These are phyloP conservation scores for Candida incommunis DNA, from an alignment of 805 yeast genomes.

Conservation along the genomic window DNA sequence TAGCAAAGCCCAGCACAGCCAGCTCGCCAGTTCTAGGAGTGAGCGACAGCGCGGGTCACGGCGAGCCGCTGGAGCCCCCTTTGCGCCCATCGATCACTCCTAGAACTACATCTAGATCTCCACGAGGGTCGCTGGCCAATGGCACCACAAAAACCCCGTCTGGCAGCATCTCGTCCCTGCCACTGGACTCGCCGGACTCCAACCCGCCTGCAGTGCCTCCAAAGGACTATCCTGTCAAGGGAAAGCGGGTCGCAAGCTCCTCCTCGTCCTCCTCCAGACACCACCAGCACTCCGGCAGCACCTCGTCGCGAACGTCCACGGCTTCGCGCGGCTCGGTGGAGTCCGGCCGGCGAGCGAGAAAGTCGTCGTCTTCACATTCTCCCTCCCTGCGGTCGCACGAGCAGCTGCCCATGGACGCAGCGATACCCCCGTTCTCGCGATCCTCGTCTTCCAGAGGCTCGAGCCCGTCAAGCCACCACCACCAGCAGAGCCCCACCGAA, in stretches of 20 bases:
- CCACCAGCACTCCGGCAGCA: not conserved
- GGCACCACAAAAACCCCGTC: not conserved
- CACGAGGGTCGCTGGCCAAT: not conserved
- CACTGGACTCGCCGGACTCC: not conserved
- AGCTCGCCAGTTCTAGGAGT: too few relatives aligned
- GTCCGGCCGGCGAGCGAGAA: not conserved
- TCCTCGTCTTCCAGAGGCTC: not conserved
- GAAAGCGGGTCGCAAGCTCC: not conserved
- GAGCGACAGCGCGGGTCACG: too few relatives aligned
- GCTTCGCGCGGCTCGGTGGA: not conserved
- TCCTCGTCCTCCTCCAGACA: not conserved
- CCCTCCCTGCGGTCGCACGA: too few relatives aligned
- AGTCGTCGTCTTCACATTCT: too few relatives aligned
- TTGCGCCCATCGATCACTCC: not conserved
- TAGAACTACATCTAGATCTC: not conserved
- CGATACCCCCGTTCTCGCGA: too few relatives aligned
- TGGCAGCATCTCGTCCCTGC: too few relatives aligned
- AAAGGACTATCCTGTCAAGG: not conserved
- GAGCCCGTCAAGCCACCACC: too few relatives aligned
- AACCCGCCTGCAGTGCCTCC: conserved; percentile 1
- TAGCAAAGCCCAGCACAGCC: too few relatives aligned
- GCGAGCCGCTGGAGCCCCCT: not conserved
- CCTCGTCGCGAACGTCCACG: not conserved
- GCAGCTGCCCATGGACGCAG: too few relatives aligned
- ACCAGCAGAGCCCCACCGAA: not conserved